Evolutionary conservation across 2,329 filamentous ascomycete genomes (phyloP), one percentile per base, ranked within the genome.

Genomic region (Colletotrichum lentis): DNA sequence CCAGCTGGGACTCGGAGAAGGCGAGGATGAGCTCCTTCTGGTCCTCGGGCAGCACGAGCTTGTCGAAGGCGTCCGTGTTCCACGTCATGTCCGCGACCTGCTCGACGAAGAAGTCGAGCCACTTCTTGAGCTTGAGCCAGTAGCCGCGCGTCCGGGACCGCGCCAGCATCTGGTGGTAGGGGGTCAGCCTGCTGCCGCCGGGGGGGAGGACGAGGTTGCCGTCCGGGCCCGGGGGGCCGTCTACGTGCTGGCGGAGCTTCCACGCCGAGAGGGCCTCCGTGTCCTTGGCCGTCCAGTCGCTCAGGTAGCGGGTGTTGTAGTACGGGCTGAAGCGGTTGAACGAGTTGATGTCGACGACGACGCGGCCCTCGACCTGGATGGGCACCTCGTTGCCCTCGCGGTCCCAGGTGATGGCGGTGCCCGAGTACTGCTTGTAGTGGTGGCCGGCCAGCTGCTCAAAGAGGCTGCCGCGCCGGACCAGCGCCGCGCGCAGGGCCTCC

Each of bases 11-110:
- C 73, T 84, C 78, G 1, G 82, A 83, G 60, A 86, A 84, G 2
- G 83, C 82, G 7, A 82, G 77, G 70, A 86, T 81, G 11, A 86
- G 77, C 46, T 85, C 81, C 74, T 86, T 86, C 61, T 84, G 79
- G 35, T 82, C 81, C 1, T 78, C 71, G 0, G 82, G 81, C 27
- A 86, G 77, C 11, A 86, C 84, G 3, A 86, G 81, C 3, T 77
- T 80, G 46, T 79, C 74, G 61, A 86, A 87, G 8, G 83, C 84
- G 41, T 79, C 73, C 6, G 78, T 77, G 70, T 84, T 83, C 80
- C 84, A 87, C 46, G 76, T 68, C 54, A 86, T 81, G 41, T 82
- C 79, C 2, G 69, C 65, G 5, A 85, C 76, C 14, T 80, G 73
- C 52, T 84, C 81, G 54, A 86, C 76, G 69, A 78, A 83, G 69